Conservation (phyloP, 495 filamentous ascomycete species). For the Lepraria neglecta region DNA sequence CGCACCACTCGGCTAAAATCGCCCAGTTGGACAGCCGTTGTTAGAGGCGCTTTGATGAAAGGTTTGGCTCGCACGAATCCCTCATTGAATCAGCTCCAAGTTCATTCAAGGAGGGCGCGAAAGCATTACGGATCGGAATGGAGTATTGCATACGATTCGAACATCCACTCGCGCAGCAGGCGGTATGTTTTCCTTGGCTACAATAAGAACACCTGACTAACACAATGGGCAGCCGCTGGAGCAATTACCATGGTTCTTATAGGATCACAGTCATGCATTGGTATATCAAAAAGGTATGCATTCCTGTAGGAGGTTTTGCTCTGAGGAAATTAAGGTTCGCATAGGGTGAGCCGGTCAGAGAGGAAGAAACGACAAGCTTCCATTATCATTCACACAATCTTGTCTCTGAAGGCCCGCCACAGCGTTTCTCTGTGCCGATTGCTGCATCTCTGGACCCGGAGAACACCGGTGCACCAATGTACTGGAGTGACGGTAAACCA, state of each 20-base stretch:
- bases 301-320: no score
- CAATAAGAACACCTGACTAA: neutral
- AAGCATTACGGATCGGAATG: conserved; percentile 8
- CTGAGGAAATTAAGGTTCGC: neutral
- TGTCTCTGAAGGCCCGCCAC: neutral
- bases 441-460: neutral
- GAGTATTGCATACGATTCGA: no score
- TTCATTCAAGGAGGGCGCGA: conserved; percentile 1
- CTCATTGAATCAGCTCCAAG: neutral
- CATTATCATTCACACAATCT: neutral
- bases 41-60: conserved; percentile 36
- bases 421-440: neutral
- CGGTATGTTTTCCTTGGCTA: neutral
- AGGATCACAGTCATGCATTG: neutral
- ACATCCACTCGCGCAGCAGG: neutral
- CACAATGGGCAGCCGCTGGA: neutral
- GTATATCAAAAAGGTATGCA: conserved; percentile 3
- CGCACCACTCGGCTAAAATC: no score
- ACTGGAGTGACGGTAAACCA: neutral
- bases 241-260: neutral
- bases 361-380: neutral
- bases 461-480: neutral
- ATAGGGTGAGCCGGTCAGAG: conserved; percentile 6
- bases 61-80: conserved; percentile 3
- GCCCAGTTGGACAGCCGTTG: conserved; percentile 31